Conservation (phyloP, 1,139 yeast genomes). For the Yamadazyma epiphylla region DNA sequence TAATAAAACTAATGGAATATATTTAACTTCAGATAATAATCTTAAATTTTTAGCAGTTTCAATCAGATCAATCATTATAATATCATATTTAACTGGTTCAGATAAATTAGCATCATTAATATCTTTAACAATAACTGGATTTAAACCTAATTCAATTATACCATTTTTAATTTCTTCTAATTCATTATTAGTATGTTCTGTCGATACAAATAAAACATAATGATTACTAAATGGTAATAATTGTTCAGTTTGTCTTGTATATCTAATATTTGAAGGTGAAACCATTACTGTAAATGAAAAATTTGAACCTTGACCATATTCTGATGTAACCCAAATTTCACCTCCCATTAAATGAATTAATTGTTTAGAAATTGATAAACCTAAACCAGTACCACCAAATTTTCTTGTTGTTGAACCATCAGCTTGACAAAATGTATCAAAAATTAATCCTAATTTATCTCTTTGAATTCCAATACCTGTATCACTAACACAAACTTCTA, state of each 20-base stretch:
- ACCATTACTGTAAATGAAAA: slow-evolving; percentile 78
- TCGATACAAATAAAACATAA: slow-evolving; percentile 64
- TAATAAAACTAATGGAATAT: slow-evolving; percentile 73
- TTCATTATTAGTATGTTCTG: slow-evolving; percentile 54
- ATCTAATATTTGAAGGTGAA: slow-evolving; percentile 64
- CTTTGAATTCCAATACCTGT: slow-evolving; percentile 87
- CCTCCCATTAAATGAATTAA: slow-evolving; percentile 88
- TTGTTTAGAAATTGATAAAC: slow-evolving; percentile 81
- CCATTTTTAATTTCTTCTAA: slow-evolving; percentile 42
- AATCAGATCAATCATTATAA: slow-evolving; percentile 76
- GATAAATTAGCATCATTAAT: slow-evolving; percentile 47
- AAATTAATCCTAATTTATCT: slow-evolving; percentile 77
- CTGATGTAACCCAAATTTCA: slow-evolving; percentile 83
- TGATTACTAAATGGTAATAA: slow-evolving; percentile 72
- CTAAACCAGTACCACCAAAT: slow-evolving; percentile 89
- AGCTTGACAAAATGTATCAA: slow-evolving; percentile 88
- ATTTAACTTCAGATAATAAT: slow-evolving; percentile 67
- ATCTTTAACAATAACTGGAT: slow-evolving; percentile 48
- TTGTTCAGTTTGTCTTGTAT: slow-evolving; percentile 64
- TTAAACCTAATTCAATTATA: slow-evolving; percentile 42
- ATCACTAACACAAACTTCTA: slow-evolving; percentile 83
- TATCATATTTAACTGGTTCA: slow-evolving; percentile 66
- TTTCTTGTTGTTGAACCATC: slow-evolving; percentile 90
- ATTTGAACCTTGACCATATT: slow-evolving; percentile 78
- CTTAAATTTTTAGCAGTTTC: slow-evolving; percentile 71